Evolutionary conservation across 176 grass and related monocot genomes (phyloP), one percentile per base, ranked within the genome.

Genomic region (Zoysia pacifica): DNA sequence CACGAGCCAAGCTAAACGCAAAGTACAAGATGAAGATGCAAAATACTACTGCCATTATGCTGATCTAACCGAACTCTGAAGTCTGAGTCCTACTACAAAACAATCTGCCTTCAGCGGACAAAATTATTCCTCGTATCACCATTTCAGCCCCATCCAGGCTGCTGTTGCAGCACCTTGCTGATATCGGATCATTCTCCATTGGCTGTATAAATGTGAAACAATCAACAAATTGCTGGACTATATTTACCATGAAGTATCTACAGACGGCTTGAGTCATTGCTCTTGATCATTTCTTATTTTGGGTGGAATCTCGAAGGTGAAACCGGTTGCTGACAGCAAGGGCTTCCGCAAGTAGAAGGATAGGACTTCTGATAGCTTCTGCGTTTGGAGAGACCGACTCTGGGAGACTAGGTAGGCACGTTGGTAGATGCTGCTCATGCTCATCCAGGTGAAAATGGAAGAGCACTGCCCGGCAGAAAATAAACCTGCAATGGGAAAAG

Each of bases 201-300:
- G 73, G 79, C 73, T 65, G 83, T 94, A 91, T 91, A 75, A 79
- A 94, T 70, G 80, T 37, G 48, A 94, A 94, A 85, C 81, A 94
- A 94, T 94, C 70, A 87, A 94, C 60, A 94, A 94, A 94, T 94
- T 74, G 70, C 82, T 88, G 77, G 74, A 60, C 82, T 85, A 86
- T 99, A 99, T 97, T 90, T 99, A 99, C 93, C 84, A 77, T 69
- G 66, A 91, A 86, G 78, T 96, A 99, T 99, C 86, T 99, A 96
- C 93, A 96, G 46, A 75, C 84, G 79, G 84, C 86, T 79, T 84
- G 55, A 88, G 56, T 82, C 73, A 79, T 70, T 61, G 67, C 76
- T 73, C 73, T 70, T 74, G 67, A 91, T 79, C 65, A 79, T 87
- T 67, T 87, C 81, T 46, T 78, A 16, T 90, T 88, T 67, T 10